Percentiles rank a stretch among this genome's conserved stretches.
phyloP scores from a whole-genome alignment of 164 flowering plant genomes.

The Platanus orientalis region DNA sequence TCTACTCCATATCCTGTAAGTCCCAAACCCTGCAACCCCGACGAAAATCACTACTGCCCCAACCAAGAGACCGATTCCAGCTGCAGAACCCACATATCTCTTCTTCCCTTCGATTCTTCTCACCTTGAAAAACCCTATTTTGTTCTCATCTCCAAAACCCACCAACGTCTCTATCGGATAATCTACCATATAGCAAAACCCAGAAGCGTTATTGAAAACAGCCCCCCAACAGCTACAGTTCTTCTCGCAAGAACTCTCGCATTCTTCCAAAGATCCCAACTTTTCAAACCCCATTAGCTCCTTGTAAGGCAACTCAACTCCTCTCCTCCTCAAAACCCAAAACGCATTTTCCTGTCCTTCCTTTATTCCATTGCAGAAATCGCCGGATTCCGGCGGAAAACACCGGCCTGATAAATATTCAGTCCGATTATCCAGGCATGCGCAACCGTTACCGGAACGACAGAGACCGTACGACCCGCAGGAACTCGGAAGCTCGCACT shows the following conservation, averaged over 20 bases:
- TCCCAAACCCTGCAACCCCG: constrained; percentile 28
- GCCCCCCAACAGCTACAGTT: constrained; percentile 89
- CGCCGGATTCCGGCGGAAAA: constrained; percentile 9
- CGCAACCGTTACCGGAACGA: constrained; percentile 52
- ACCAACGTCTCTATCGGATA: constrained; percentile 65
- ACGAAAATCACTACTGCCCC: constrained; percentile 24
- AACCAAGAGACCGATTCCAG: constrained; percentile 34
- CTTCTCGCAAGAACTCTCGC: constrained; percentile 53
- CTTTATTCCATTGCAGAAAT: too few relatives aligned
- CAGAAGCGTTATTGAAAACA: constrained; percentile 64
- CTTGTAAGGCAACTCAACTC: too few relatives aligned
- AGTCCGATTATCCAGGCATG: constrained; percentile 59
- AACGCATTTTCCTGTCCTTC: constrained; percentile 12
- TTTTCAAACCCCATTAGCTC: constrained; percentile 46
- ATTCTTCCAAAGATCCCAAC: constrained; percentile 42
- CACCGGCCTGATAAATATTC: constrained; percentile 34
- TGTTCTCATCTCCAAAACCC: constrained; percentile 47
- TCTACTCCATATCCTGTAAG: constrained; percentile 29
- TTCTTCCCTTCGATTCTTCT: constrained; percentile 18
- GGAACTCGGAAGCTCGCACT: constrained; percentile 67
- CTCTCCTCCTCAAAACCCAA: too few relatives aligned
- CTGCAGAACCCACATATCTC: constrained; percentile 22
- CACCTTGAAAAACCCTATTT: constrained; percentile 68
- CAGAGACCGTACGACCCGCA: constrained; percentile 85
- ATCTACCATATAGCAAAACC: constrained; percentile 65